phyloP scores from a whole-genome alignment of 306 rosid species.

The Lathyrus aphaca region DNA sequence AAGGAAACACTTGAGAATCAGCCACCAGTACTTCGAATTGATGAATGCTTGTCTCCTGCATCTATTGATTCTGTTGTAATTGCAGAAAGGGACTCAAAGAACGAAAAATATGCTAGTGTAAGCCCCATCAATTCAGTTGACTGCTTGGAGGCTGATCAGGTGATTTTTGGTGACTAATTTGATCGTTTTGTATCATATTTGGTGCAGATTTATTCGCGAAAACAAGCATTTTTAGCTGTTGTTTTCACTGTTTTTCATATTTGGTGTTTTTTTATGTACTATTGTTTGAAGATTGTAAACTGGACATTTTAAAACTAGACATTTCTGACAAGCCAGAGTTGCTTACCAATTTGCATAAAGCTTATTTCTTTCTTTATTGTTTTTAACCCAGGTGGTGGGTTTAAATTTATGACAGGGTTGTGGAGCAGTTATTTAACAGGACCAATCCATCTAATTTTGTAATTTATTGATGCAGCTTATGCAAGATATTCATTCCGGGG shows the following conservation, averaged over 20 bases:
- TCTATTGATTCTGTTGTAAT: conserved; percentile 90
- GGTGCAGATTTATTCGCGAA: background rate
- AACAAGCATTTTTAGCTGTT: background rate
- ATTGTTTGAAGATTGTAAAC: conserved; percentile 8
- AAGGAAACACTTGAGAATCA: conserved; percentile 68
- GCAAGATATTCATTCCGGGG: conserved; percentile 72
- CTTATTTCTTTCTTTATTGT: conserved; percentile 7
- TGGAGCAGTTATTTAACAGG: conserved; percentile 25
- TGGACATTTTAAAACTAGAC: conserved; percentile 7
- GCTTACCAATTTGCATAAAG: background rate
- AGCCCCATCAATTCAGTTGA: conserved; percentile 69
- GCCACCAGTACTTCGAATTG: conserved; percentile 64
- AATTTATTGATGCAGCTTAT: conserved; percentile 69
- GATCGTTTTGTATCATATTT: background rate
- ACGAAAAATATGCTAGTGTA: conserved; percentile 56
- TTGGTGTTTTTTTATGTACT: conserved; percentile 6
- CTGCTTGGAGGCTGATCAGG: conserved; percentile 88
- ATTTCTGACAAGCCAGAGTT: conserved; percentile 1
- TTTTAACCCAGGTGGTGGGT: background rate
- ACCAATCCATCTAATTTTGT: conserved; percentile 41
- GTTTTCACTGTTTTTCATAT: background rate
- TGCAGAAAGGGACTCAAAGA: conserved; percentile 79
- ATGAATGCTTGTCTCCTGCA: conserved; percentile 82
- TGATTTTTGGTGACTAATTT: conserved; percentile 35
- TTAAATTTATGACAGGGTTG: conserved; percentile 22